Percentiles rank a stretch among this genome's conserved stretches.
Conservation (phyloP, 2,329 filamentous ascomycete species). For the Alternaria arbusti region DNA sequence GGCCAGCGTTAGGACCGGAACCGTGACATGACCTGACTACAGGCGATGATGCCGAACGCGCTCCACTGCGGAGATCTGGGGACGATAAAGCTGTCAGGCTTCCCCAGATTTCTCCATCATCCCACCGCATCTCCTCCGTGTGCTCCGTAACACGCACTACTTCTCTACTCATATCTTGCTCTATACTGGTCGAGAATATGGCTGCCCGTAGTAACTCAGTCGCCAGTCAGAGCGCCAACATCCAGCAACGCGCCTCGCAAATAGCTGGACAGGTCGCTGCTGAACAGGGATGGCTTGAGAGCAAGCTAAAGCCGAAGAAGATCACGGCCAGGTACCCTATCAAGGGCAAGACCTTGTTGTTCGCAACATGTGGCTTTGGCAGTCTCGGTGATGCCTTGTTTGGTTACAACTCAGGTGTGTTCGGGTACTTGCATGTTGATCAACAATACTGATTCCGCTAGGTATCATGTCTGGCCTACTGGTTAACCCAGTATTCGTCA, state of each 20-base stretch:
- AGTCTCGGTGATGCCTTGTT: slow-evolving; percentile 52
- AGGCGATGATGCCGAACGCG: slow-evolving; percentile 49
- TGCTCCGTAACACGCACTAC: neutral
- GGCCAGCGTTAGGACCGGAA: neutral
- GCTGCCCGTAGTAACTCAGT: slow-evolving; percentile 15
- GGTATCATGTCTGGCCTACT: slow-evolving; percentile 52
- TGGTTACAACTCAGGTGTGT: slow-evolving; percentile 51
- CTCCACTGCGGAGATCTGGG: slow-evolving; percentile 74
- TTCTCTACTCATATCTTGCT: neutral
- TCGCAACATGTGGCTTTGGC: slow-evolving; percentile 50
- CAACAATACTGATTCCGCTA: slow-evolving; percentile 14
- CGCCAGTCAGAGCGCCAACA: slow-evolving; percentile 20
- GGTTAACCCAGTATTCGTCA: slow-evolving; percentile 50
- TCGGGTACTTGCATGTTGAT: neutral
- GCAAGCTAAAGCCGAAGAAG: slow-evolving; percentile 45
- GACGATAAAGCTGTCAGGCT: slow-evolving; percentile 63
- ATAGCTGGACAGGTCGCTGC: slow-evolving; percentile 29
- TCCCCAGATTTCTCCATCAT: slow-evolving; percentile 14
- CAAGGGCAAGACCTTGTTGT: slow-evolving; percentile 46
- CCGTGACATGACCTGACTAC: slow-evolving; percentile 8
- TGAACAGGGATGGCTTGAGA: slow-evolving; percentile 44
- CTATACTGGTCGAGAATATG: slow-evolving; percentile 1
- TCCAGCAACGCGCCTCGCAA: slow-evolving; percentile 27
- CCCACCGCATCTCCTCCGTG: neutral
- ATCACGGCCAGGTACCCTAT: slow-evolving; percentile 48